Conservation (phyloP, 2,329 filamentous ascomycete species). For the Rutstroemia sydowiana region DNA sequence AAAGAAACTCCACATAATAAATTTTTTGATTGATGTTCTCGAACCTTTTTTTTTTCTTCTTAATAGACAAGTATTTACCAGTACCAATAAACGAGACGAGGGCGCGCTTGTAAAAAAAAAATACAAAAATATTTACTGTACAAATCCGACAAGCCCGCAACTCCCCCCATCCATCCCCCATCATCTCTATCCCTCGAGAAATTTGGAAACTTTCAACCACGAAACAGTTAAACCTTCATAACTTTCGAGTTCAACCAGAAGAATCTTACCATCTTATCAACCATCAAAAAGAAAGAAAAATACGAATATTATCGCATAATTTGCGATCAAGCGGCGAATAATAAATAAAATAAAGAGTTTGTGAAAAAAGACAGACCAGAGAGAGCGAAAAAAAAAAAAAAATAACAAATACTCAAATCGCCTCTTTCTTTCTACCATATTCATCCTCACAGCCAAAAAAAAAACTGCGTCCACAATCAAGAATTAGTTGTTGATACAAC, state of each 20-base stretch:
- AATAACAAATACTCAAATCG: background rate
- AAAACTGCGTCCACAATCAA: background rate
- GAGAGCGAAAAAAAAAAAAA: background rate
- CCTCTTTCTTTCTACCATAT: background rate
- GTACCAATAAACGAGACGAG: slow-evolving; percentile 3
- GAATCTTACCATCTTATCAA: background rate
- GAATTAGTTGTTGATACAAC: background rate
- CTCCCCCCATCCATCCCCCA: background rate
- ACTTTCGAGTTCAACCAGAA: background rate
- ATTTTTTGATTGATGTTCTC: no score
- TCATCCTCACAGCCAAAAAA: background rate
- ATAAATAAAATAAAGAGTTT: background rate
- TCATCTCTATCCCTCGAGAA: slow-evolving; percentile 3
- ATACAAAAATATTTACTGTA: no score
- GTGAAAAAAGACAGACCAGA: background rate
- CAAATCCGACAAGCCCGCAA: slow-evolving; percentile 6
- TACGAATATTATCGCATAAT: background rate
- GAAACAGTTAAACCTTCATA: background rate
- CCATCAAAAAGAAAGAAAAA: background rate
- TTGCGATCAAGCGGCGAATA: background rate
- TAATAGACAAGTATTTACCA: no score
- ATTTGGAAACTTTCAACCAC: background rate
- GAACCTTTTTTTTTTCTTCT: no score
- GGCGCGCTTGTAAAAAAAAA: slow-evolving; percentile 7
- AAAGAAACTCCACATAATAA: no score